phyloP scores from a whole-genome alignment of 768 basidiomycete genomes.

The Antrodiella citrinella region DNA sequence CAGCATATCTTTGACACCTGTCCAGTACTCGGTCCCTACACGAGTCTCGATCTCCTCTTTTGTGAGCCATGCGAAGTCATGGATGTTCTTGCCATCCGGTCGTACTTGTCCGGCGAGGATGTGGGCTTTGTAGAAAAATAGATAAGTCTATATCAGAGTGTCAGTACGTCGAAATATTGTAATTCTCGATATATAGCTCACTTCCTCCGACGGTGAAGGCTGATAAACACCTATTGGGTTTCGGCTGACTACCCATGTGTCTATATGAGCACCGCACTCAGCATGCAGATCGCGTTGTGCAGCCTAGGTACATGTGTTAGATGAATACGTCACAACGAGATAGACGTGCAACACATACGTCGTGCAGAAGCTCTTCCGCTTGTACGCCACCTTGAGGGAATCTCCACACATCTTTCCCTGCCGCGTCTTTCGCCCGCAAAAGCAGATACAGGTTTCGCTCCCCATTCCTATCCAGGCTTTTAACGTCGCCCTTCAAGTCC shows the following conservation, averaged over 20 bases:
- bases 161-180: neutral
- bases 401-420: slow-evolving; percentile 57
- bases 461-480: slow-evolving; percentile 74
- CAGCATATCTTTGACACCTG: slow-evolving; percentile 69
- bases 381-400: slow-evolving; percentile 67
- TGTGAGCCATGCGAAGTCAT: slow-evolving; percentile 90
- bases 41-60: slow-evolving; percentile 78
- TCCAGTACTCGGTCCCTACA: slow-evolving; percentile 70
- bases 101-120: slow-evolving; percentile 82
- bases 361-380: slow-evolving; percentile 66
- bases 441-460: slow-evolving; percentile 88
- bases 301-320: slow-evolving; percentile 37
- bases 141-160: slow-evolving; percentile 40
- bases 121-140: slow-evolving; percentile 93
- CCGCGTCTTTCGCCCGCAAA: slow-evolving; percentile 41
- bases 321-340: neutral
- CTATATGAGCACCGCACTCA: slow-evolving; percentile 78
- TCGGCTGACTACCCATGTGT: slow-evolving; percentile 88
- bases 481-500: slow-evolving; percentile 52
- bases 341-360: slow-evolving; percentile 39
- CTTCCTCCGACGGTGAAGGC: slow-evolving; percentile 34
- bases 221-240: slow-evolving; percentile 80
- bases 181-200: slow-evolving; percentile 15
- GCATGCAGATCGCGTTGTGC: slow-evolving; percentile 63
- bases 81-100: slow-evolving; percentile 43